Conservation (phyloP, 176 grass and related monocot genomes). For the Aegilops bicornis region DNA sequence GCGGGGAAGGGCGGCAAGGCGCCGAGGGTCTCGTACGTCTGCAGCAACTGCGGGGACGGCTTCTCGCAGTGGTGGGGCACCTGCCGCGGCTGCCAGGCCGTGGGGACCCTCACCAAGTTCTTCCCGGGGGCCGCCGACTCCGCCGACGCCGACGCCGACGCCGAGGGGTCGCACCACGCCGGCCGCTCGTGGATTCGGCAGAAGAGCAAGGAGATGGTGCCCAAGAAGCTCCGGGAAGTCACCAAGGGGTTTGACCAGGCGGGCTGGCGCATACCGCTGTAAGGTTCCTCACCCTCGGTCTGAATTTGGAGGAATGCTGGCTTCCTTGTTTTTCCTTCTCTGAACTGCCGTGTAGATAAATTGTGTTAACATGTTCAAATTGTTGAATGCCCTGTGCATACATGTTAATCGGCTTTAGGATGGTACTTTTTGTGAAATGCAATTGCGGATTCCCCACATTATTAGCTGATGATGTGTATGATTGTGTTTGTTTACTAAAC, state of each 20-base stretch:
- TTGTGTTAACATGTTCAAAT: background rate
- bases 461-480: background rate
- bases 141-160: background rate
- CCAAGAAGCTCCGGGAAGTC: constrained; percentile 58
- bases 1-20: constrained; percentile 41
- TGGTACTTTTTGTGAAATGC: background rate
- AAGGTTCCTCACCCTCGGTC: constrained; percentile 20
- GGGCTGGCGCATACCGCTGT: constrained; percentile 84
- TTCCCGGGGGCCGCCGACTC: background rate
- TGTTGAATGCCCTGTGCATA: background rate
- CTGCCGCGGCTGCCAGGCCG: constrained; percentile 42
- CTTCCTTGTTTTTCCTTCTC: background rate
- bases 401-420: background rate
- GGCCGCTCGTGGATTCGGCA: constrained; percentile 61
- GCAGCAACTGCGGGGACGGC: constrained; percentile 52
- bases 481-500: background rate
- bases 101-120: constrained; percentile 25
- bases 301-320: background rate
- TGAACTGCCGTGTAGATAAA: background rate
- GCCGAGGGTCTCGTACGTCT: constrained; percentile 45
- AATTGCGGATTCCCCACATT: background rate
- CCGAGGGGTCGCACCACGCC: constrained; percentile 37
- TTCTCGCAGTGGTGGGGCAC: constrained; percentile 76
- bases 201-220: constrained; percentile 42
- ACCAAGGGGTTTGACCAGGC: constrained; percentile 51